Evolutionary conservation across 2,329 filamentous ascomycete species (phyloP).

Genomic region (Botryosphaeria dothidea): DNA sequence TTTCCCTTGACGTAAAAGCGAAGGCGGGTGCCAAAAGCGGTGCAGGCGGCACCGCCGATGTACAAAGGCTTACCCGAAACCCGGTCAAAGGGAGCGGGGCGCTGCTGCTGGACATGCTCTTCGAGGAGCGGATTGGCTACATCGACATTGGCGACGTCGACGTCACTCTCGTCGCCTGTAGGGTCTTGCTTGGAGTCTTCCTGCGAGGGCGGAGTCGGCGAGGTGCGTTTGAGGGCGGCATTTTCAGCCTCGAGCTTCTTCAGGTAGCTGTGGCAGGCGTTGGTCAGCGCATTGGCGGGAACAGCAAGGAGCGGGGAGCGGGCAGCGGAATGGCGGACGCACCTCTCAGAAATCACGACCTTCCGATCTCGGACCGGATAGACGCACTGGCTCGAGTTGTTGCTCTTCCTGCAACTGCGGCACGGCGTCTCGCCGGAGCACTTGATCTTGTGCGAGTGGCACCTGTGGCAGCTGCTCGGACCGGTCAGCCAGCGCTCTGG

Average conservation of each 20-base stretch:
- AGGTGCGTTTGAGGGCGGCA: constrained; percentile 19
- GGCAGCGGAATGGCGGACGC: background rate
- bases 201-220: constrained; percentile 15
- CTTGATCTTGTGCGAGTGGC: constrained; percentile 30
- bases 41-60: constrained; percentile 27
- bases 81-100: constrained; percentile 17
- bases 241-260: constrained; percentile 27
- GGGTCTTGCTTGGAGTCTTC: background rate
- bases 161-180: background rate
- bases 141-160: constrained; percentile 20
- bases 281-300: background rate
- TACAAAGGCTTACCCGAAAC: constrained; percentile 21
- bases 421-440: constrained; percentile 30
- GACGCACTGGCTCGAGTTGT: constrained; percentile 22
- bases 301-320: background rate
- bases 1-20: constrained; percentile 24
- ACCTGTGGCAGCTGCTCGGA: constrained; percentile 25
- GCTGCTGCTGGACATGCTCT: constrained; percentile 23
- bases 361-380: constrained; percentile 27
- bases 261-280: constrained; percentile 20
- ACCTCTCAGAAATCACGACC: constrained; percentile 27
- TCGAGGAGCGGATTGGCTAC: constrained; percentile 28
- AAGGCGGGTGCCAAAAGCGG: constrained; percentile 27
- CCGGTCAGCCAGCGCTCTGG: background rate
- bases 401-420: constrained; percentile 24